phyloP scores from a whole-genome alignment of 2,329 filamentous ascomycete species.

The Ophiostoma fasciatum region DNA sequence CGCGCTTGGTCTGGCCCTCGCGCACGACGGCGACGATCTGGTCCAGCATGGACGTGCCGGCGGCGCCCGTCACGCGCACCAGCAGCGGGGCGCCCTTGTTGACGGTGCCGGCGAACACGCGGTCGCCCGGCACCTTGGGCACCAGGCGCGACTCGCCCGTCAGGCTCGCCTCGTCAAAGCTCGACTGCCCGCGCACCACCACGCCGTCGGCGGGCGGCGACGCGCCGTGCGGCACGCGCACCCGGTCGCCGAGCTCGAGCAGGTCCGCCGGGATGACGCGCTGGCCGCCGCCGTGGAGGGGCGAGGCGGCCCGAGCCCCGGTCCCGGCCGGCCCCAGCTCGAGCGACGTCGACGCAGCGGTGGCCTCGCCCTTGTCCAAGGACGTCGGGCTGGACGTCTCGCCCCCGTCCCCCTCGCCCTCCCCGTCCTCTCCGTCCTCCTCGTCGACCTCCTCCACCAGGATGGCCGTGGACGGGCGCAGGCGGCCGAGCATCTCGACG shows the following conservation, averaged over 20 bases:
- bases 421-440: constrained; percentile 4
- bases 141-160: constrained; percentile 64
- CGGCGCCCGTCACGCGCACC: constrained; percentile 46
- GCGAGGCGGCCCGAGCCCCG: no score
- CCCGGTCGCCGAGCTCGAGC: constrained; percentile 58
- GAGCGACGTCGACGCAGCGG: neutral
- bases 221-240: constrained; percentile 61
- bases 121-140: constrained; percentile 46
- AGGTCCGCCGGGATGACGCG: constrained; percentile 44
- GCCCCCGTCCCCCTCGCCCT: constrained; percentile 19
- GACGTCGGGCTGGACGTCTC: neutral
- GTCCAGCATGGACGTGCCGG: constrained; percentile 62
- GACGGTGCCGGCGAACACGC: constrained; percentile 58
- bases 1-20: constrained; percentile 61
- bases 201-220: constrained; percentile 76
- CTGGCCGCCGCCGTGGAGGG: neutral
- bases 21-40: constrained; percentile 64
- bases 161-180: constrained; percentile 81
- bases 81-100: constrained; percentile 52
- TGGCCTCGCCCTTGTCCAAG: constrained; percentile 13
- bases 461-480: constrained; percentile 63
- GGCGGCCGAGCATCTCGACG: constrained; percentile 60
- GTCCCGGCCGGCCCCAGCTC: neutral
- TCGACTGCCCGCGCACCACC: constrained; percentile 45
- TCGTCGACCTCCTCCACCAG: constrained; percentile 37